Evolutionary conservation across 1,284 basidiomycete genomes (phyloP), one percentile per base, ranked within the genome.

Genomic region (Tilletia setariae): DNA sequence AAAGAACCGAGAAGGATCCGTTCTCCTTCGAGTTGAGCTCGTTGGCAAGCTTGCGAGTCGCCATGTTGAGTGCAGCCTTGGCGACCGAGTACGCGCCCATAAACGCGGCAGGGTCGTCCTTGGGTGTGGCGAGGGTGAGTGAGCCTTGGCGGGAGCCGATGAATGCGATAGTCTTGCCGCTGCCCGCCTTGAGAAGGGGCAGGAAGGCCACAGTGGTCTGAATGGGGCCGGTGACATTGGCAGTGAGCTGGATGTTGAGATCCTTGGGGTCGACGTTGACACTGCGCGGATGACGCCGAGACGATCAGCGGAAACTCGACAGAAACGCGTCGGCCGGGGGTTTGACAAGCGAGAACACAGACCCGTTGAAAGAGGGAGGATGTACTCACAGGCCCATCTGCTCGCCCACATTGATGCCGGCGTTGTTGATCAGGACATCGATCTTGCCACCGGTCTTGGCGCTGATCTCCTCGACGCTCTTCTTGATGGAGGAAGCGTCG

Each of bases 21-120:
- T 53, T 25, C 21, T 53, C 51, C 16, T 53, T 53, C 28, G 51
- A 53, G 51, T 53, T 53, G 51, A 53, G 51, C 51, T 53, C 51
- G 21, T 53, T 53, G 51, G 21, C 23, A 9, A 53, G 51, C 51
- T 53, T 53, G 21, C 51, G 51, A 15, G 28, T 25, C 21, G 51
- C 51, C 51, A 53, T 53, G 51, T 53, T 53, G 23, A 53, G 28
- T 13, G 51, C 51, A 28, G 51, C 51, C 51, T 53, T 53, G 23
- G 51, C 51, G 28, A 53, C 51, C 51, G 51, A 53, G 51, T 53
- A 53, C 13, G 51, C 21, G 13, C n/a, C 51, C 51, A 53, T 53
- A 23, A 53, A 53, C 2, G 51, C 51, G 51, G 51, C 51, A 23
- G 51, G 51, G 21, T 53, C 51, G 21, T 53, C 51, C 51, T 3